Conservation (phyloP, 257 asterid species). For the Solanum neorickii region DNA sequence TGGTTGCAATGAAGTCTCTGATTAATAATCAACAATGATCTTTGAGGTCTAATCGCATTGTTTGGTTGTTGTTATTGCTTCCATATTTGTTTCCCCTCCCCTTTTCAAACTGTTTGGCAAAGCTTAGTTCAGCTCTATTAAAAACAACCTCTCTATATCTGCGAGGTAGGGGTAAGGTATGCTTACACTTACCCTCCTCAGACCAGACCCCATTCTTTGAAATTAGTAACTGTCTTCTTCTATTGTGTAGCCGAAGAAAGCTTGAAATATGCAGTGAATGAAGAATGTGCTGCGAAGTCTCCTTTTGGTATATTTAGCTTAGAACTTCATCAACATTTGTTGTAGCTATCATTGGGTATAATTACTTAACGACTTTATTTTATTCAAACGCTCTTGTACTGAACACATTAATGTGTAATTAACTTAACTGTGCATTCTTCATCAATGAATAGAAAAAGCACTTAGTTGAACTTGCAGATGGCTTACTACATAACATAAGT, state of each 20-base stretch:
- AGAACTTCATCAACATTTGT: not conserved
- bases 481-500: not conserved
- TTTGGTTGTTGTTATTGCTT: not conserved
- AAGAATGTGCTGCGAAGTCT: not conserved
- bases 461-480: not conserved
- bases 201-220: not conserved
- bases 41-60: not conserved
- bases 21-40: not conserved
- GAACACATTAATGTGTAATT: not conserved
- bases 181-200: not conserved
- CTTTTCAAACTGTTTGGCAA: not conserved
- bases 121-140: not conserved
- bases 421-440: not conserved
- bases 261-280: not conserved
- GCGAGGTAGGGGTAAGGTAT: not conserved
- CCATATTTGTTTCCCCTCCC: not conserved
- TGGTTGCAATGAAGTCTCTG: not conserved
- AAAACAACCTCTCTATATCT: not conserved
- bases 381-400: not conserved
- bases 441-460: not conserved
- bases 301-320: not conserved
- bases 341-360: fast-evolving
- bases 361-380: not conserved
- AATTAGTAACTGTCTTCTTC: not conserved
- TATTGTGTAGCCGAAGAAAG: not conserved